Evolutionary conservation across 305 asterid species (phyloP).

Genomic region (Vinca major): DNA sequence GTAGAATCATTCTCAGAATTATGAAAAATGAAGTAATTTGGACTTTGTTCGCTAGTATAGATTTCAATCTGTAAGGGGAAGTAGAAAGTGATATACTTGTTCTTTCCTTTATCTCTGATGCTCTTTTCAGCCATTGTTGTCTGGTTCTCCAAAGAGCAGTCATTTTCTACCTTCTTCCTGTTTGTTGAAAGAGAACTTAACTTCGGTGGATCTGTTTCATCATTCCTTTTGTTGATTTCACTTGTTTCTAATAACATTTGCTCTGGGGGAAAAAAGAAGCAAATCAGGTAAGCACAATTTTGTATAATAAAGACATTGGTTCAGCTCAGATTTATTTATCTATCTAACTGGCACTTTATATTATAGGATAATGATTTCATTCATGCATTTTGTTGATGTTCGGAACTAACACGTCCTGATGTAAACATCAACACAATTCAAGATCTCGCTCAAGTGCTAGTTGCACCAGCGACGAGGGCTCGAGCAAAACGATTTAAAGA

Average conservation of each 20-base stretch:
- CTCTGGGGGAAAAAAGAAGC: not conserved
- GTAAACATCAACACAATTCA: too few species aligned
- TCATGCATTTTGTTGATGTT: too few species aligned
- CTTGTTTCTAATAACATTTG: not conserved
- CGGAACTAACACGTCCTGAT: too few species aligned
- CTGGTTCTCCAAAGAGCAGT: not conserved
- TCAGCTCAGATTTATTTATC: too few species aligned
- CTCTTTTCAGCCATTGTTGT: not conserved
- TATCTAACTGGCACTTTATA: too few species aligned
- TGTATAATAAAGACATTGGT: too few species aligned
- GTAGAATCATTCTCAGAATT: not conserved
- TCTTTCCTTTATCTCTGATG: not conserved
- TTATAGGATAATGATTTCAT: too few species aligned
- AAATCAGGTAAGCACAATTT: not conserved
- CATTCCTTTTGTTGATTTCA: conserved; percentile 4
- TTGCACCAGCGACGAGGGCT: too few species aligned
- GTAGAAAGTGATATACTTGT: not conserved
- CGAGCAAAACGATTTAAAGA: too few species aligned
- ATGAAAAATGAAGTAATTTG: not conserved
- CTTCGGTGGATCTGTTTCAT: not conserved
- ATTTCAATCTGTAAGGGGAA: not conserved
- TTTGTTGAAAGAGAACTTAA: not conserved
- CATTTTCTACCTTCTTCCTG: not conserved
- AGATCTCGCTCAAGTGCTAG: too few species aligned
- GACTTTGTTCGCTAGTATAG: not conserved